Percentiles rank a stretch among this genome's conserved stretches.
phyloP scores from a whole-genome alignment of 1,139 yeast genomes.

The Diutina catenulata region DNA sequence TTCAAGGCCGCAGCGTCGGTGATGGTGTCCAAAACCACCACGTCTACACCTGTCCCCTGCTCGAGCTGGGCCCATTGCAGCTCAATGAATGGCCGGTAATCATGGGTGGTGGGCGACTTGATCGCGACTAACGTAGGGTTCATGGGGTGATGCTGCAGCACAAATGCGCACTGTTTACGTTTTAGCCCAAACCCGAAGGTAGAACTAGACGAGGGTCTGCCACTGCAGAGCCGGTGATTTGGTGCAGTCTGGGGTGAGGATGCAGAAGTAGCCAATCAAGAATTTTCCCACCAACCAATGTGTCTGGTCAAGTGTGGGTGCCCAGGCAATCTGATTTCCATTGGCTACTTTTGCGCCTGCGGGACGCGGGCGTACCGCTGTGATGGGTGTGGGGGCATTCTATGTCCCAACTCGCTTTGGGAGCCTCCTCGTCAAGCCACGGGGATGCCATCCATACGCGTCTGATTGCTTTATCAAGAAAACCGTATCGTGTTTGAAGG shows the following conservation, averaged over 20 bases:
- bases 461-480: no score
- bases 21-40: slow-evolving; percentile 14
- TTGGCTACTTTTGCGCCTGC: slow-evolving; percentile 4
- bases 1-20: slow-evolving; percentile 15
- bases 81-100: slow-evolving; percentile 15
- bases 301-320: slow-evolving; percentile 5
- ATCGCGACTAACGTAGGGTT: slow-evolving; percentile 8
- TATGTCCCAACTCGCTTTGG: no score
- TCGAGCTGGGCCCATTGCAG: slow-evolving; percentile 5
- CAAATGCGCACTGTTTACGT: no score
- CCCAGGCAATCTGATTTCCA: slow-evolving; percentile 1
- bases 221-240: no score
- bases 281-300: not conserved
- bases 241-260: no score
- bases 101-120: slow-evolving; percentile 14
- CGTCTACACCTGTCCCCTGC: slow-evolving; percentile 12
- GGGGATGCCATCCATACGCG: no score
- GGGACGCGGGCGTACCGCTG: slow-evolving; percentile 1
- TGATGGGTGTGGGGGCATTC: slow-evolving; percentile 2
- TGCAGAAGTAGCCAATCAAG: no score
- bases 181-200: no score
- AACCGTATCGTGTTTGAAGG: no score
- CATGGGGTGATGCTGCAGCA: no score
- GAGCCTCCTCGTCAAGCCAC: no score
- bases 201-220: no score